These are phyloP conservation scores for Leccinum variicolor DNA, from an alignment of 768 basidiomycete genomes.

Conservation along the genomic window DNA sequence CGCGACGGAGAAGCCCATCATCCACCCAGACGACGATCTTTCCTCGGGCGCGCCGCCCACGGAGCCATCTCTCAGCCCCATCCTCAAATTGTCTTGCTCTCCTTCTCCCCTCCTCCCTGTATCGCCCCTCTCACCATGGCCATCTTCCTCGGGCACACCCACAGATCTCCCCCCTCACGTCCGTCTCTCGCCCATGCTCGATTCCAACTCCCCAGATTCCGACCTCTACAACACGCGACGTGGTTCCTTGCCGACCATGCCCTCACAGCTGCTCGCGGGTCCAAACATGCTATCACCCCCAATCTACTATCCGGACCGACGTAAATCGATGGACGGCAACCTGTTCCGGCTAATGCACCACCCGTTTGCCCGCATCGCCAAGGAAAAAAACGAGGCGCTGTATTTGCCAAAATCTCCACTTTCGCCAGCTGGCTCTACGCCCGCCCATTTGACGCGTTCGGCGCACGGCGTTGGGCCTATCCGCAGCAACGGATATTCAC, in stretches of 20 bases:
- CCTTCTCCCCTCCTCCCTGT: slow-evolving; percentile 12
- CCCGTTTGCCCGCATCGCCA: slow-evolving; percentile 31
- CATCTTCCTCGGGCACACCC: slow-evolving; percentile 33
- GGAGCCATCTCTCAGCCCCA: slow-evolving; percentile 10
- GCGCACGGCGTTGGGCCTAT: slow-evolving; percentile 35
- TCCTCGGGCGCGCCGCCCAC: slow-evolving; percentile 1
- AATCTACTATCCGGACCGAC: slow-evolving; percentile 35
- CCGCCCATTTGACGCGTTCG: slow-evolving; percentile 36
- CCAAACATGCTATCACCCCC: slow-evolving; percentile 35
- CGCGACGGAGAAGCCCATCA: slow-evolving; percentile 39
- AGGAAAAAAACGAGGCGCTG: slow-evolving; percentile 34
- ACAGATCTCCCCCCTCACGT: slow-evolving; percentile 22
- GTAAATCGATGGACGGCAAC: slow-evolving; percentile 39
- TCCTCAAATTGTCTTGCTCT: slow-evolving; percentile 23
- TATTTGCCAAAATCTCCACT: slow-evolving; percentile 33
- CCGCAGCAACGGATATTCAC: slow-evolving; percentile 45
- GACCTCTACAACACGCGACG: slow-evolving; percentile 41
- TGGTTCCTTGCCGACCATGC: slow-evolving; percentile 51
- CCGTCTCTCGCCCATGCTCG: slow-evolving; percentile 21
- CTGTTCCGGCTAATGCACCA: slow-evolving; percentile 53
- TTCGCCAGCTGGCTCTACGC: slow-evolving; percentile 28
- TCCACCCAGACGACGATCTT: slow-evolving; percentile 13
- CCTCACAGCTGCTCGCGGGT: slow-evolving; percentile 22
- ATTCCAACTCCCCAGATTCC: slow-evolving; percentile 24
- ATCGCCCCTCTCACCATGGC: slow-evolving; percentile 23